Conservation (phyloP, 345 rosid genomes). For the Eucalyptus decipiens region DNA sequence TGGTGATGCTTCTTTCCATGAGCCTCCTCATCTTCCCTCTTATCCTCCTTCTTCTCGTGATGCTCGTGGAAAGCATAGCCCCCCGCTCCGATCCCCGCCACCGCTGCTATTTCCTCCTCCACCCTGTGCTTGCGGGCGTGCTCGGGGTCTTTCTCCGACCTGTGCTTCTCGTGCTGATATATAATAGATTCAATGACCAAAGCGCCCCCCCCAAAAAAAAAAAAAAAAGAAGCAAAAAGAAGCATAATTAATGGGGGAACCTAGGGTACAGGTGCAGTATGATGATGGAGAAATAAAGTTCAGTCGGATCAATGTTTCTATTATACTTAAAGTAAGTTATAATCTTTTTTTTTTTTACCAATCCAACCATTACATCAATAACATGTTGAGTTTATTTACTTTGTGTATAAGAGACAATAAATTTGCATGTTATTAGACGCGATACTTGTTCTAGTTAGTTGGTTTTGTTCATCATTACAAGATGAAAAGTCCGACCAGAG, state of each 20-base stretch:
- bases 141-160: not conserved
- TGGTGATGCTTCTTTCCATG: not conserved
- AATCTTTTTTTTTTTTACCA: not conserved
- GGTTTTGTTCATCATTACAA: not conserved
- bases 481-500: not conserved
- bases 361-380: not conserved
- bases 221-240: not conserved
- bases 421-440: not conserved
- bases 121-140: not conserved
- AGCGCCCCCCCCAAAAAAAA: accelerated
- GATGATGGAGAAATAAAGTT: not conserved
- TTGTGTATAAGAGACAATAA: not conserved
- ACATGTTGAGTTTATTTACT: not conserved
- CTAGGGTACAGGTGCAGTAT: not conserved
- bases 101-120: not conserved
- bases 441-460: not conserved
- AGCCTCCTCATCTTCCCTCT: not conserved
- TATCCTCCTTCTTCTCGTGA: not conserved
- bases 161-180: not conserved
- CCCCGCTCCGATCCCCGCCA: not conserved
- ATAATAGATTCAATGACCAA: not conserved
- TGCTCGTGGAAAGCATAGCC: not conserved
- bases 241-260: not conserved
- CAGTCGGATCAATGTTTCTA: not conserved
- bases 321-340: not conserved